These are phyloP conservation scores for Phaeophleospora eucalypticola DNA, from an alignment of 2,329 filamentous ascomycete species.

Conservation along the genomic window DNA sequence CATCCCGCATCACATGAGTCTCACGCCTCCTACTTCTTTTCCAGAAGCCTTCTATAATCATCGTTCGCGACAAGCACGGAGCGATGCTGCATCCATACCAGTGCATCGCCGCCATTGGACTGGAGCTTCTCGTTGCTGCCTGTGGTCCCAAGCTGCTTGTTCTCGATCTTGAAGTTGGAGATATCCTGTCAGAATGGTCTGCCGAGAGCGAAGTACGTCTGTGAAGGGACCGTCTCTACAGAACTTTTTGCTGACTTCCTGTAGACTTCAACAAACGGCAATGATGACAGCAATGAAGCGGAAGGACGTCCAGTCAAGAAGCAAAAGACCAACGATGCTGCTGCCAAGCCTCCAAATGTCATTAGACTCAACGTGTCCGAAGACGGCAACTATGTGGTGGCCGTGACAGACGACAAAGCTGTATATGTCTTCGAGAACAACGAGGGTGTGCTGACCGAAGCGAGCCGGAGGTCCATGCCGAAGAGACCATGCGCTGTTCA, in stretches of 20 bases:
- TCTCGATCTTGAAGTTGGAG: slow-evolving; percentile 57
- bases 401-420: slow-evolving; percentile 85
- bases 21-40: neutral
- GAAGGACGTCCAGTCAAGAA: slow-evolving; percentile 29
- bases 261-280: slow-evolving; percentile 1
- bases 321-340: slow-evolving; percentile 28
- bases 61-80: neutral
- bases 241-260: neutral
- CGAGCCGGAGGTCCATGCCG: slow-evolving; percentile 79
- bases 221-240: neutral
- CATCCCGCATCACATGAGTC: neutral
- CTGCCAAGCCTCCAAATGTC: slow-evolving; percentile 54
- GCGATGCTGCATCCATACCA: slow-evolving; percentile 41
- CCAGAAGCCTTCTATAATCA: neutral
- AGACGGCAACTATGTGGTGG: slow-evolving; percentile 65
- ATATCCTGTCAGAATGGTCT: slow-evolving; percentile 60
- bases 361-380: slow-evolving; percentile 62
- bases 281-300: slow-evolving; percentile 7
- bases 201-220: slow-evolving; percentile 15
- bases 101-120: slow-evolving; percentile 32
- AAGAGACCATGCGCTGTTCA: slow-evolving; percentile 79
- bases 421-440: slow-evolving; percentile 76
- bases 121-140: slow-evolving; percentile 64
- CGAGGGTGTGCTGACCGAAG: slow-evolving; percentile 57
- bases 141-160: slow-evolving; percentile 68